Percentiles rank a stretch among this genome's conserved stretches.
These are phyloP conservation scores for Eucalyptus regnans DNA, from an alignment of 345 rosid genomes.

Conservation along the genomic window DNA sequence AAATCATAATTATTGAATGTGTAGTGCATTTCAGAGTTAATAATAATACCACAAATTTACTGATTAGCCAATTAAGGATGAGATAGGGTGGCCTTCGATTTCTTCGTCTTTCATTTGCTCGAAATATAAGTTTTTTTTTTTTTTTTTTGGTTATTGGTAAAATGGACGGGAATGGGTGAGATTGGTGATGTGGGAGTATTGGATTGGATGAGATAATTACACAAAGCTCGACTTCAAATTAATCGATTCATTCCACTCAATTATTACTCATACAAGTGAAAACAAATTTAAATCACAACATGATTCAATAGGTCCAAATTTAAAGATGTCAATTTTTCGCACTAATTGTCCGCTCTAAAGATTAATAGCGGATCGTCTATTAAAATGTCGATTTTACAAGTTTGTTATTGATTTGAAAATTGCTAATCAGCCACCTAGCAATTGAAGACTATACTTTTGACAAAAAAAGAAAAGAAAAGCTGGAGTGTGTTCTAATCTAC, in stretches of 20 bases:
- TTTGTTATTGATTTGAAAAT: not conserved
- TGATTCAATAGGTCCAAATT: accelerated
- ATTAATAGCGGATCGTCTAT: accelerated
- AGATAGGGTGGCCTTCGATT: not conserved
- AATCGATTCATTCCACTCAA: not conserved
- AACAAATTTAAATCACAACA: accelerated
- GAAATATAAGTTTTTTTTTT: not conserved
- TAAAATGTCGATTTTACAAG: accelerated
- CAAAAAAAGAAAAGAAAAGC: accelerated
- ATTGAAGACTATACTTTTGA: too few species aligned
- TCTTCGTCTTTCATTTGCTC: accelerated
- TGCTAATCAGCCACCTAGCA: not conserved
- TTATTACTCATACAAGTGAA: not conserved
- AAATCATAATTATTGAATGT: not conserved
- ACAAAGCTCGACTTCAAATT: not conserved
- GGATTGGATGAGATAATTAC: not conserved
- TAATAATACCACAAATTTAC: accelerated
- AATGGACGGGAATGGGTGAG: not conserved
- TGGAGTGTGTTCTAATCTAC: too few species aligned
- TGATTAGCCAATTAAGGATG: not conserved
- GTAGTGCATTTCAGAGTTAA: accelerated
- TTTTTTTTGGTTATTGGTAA: not conserved
- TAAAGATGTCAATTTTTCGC: accelerated
- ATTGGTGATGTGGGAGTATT: not conserved
- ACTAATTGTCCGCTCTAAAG: accelerated